Evolutionary conservation across 192 early-diverging fungal species (phyloP).

Genomic region (Mortierella hygrophila): DNA sequence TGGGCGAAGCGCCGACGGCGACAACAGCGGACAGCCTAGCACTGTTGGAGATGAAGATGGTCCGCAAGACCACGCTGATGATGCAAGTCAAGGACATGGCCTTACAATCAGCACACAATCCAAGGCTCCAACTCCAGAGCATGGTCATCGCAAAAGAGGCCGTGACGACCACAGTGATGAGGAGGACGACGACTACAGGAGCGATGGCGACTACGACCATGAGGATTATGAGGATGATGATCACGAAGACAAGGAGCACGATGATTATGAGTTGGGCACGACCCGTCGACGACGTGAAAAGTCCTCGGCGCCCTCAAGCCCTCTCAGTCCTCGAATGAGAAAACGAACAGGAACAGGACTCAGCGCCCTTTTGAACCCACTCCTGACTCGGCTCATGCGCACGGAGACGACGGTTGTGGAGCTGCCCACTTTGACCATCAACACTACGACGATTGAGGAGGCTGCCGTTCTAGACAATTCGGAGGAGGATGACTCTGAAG

Average conservation of each 20-base stretch:
- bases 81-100: neutral
- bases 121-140: neutral
- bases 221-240: neutral
- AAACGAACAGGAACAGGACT: conserved; percentile 38
- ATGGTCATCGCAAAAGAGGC: neutral
- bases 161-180: neutral
- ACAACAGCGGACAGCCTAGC: neutral
- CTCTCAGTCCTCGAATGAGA: conserved; percentile 17
- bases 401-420: conserved; percentile 45
- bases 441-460: conserved; percentile 47
- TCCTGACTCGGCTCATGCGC: conserved; percentile 34
- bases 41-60: neutral
- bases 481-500: conserved; percentile 16
- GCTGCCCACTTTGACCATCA: conserved; percentile 45
- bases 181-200: neutral
- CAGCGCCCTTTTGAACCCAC: conserved; percentile 27
- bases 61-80: neutral
- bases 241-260: neutral
- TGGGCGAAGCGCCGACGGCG: neutral
- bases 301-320: neutral
- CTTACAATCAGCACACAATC: conserved; percentile 8
- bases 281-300: neutral
- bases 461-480: conserved; percentile 12
- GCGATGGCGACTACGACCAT: neutral
- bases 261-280: neutral